Evolutionary conservation across 1,139 yeast species (phyloP), one percentile per base, ranked within the genome.

Genomic region (Taiozyma onychis): DNA sequence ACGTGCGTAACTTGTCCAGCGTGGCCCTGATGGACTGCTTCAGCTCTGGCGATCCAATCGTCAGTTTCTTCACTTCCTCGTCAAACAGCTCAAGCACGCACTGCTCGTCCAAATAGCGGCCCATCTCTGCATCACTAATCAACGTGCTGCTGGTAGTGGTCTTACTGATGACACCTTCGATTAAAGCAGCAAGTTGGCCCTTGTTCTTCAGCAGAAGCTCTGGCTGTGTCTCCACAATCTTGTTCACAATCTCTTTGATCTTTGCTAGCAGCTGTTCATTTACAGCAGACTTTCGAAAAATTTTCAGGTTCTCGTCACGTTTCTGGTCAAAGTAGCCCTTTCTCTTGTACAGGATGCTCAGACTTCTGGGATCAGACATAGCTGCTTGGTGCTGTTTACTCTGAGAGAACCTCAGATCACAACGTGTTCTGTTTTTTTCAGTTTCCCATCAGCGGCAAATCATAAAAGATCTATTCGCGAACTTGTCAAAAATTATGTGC

Each of bases 101-200:
- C 18, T 37, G 41, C 14, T 28, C 47, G 7, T 41, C 26, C 35
- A 46, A 39, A 30, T 47, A 48, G 18, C 39, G 49, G 18, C 42
- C 30, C 9, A 44, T 46, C 13, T 43, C 50, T n/a, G 28, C 41
- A 4, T 27, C 43, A 27, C 26, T 39, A 28, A 30, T 18, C 10
- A 14, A 22, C 26, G 14, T 32, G 28, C 14, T 32, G 7, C 30
- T 37, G 37, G 27, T 42, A 35, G 32, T 48, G 46, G 35, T 44
- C 43, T 48, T 48, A 9, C 54, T 43, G 43, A 53, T 3, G 54
- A 53, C 53, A 18, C 64, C 64, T 22, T 52, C 58, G 1, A 61
- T 51, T 41, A 58, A 32, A 2, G 58, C 63, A 8, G 59, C 56
- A 6, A 57, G 49, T 16, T 57, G 59, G 1, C 61, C 62, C 32